These are phyloP conservation scores for Lachancea meyersii DNA, from an alignment of 805 yeast genomes.

Conservation along the genomic window DNA sequence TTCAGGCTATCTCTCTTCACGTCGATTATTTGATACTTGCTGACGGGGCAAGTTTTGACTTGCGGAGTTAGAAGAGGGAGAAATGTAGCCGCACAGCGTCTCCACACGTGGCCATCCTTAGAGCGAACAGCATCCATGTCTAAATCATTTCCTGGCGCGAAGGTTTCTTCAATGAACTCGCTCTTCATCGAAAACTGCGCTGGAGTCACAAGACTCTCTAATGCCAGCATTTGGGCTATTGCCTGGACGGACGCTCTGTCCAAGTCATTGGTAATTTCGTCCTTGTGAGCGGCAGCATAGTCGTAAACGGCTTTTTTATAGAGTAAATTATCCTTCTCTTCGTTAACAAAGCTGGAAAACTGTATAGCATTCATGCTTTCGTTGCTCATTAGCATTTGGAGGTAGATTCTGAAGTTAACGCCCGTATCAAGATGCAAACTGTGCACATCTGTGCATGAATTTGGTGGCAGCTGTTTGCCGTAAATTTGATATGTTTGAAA, in stretches of 20 bases:
- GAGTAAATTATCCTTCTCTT: constrained; percentile 15
- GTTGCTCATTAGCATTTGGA: constrained; percentile 16
- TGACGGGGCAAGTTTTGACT: constrained; percentile 34
- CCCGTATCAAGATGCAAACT: constrained; percentile 11
- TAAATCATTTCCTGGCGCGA: constrained; percentile 13
- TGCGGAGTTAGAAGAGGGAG: constrained; percentile 34
- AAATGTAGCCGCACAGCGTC: constrained; percentile 34
- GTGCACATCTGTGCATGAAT: neutral
- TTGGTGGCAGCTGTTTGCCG: constrained; percentile 18
- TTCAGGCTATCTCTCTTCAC: constrained; percentile 22
- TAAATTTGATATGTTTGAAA: constrained; percentile 31
- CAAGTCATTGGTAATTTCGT: constrained; percentile 18
- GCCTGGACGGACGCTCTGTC: constrained; percentile 26
- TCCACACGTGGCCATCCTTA: constrained; percentile 32
- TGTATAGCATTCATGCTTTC: constrained; percentile 16
- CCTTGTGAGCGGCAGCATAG: constrained; percentile 20
- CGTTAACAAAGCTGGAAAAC: constrained; percentile 21
- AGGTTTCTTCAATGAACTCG: constrained; percentile 27
- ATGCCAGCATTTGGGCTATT: constrained; percentile 15
- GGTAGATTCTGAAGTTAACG: constrained; percentile 18
- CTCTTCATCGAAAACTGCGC: constrained; percentile 17
- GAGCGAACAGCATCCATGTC: constrained; percentile 20
- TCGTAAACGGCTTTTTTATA: constrained; percentile 22
- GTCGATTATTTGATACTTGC: constrained; percentile 29
- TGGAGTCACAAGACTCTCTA: constrained; percentile 9